Evolutionary conservation across 805 yeast species (phyloP), one percentile per base, ranked within the genome.

Genomic region (Zygosaccharomyces rouxii): DNA sequence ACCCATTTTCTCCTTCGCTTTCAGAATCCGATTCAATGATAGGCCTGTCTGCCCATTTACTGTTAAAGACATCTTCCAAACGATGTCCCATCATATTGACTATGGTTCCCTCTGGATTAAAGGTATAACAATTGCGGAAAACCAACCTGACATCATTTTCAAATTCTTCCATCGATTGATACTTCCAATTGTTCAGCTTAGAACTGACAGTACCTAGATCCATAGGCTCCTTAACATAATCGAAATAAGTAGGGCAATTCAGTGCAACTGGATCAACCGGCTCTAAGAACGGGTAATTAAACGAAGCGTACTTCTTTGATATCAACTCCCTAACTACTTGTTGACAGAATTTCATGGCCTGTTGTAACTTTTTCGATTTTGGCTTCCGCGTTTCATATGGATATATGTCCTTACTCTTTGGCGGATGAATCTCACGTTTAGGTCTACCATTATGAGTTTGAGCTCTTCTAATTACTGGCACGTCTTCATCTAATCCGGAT

Each of bases 201-300:
- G 80, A 77, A 59, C 83, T 84, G 48, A 92, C 78, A 0, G 97
- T 89, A 28, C 92, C 82, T 56, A 94, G 75, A 69, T 94, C 99
- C 98, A 94, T 94, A 51, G 99, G 99, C 58, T 81, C 79, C 68
- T 88, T 89, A 50, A 94, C 84, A 48, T 88, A 73, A 59, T 92
- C 95, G 57, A 79, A 79, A 67, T 94, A 94, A 38, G 89, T 81
- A 25, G 99, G 99, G 56, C 95, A 84, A 60, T 88, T 89, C 62
- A 92, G 77, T 13, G 96, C 95, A 28, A 90, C 89, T 0, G 97
- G 94, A 67, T 94, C 98, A 37, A 94, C 99, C 0, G 99, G 98
- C 50, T 79, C 84, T 61, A 92, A 69, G 60, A 94, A 94, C 26
- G 99, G 97, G 70, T 84, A 94, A 55, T 92, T 83, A 62, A 86